phyloP scores from a whole-genome alignment of 192 early-diverging fungal genomes.

The Pecoramyces ruminantium region DNA sequence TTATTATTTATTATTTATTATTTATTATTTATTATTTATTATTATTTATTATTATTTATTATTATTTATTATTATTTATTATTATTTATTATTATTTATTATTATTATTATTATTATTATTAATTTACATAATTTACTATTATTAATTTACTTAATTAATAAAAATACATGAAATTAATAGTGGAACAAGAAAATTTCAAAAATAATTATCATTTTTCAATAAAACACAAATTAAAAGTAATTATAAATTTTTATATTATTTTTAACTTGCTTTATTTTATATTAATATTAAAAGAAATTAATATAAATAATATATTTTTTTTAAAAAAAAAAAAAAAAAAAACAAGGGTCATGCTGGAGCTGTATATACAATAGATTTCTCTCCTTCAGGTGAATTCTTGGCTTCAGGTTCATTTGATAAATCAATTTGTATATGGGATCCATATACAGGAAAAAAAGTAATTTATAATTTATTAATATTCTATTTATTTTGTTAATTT shows the following conservation, averaged over 20 bases:
- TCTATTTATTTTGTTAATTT: no score
- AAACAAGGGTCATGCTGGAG: slow-evolving; percentile 65
- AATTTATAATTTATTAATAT: no score
- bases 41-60: no score
- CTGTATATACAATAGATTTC: slow-evolving; percentile 79
- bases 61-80: no score
- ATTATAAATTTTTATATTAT: not conserved
- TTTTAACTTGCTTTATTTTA: no score
- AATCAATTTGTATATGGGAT: slow-evolving; percentile 84
- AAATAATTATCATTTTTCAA: slow-evolving; percentile 34
- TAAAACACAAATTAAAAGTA: slow-evolving; percentile 51
- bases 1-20: no score
- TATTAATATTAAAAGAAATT: not conserved
- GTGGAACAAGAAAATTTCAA: slow-evolving; percentile 11
- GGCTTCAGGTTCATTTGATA: slow-evolving; percentile 87
- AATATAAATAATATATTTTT: not conserved
- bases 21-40: no score
- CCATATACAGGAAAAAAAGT: slow-evolving; percentile 49
- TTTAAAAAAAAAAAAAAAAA: not conserved
- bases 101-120: no score
- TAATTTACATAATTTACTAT: no score
- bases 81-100: no score
- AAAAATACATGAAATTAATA: no score
- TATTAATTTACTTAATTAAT: no score
- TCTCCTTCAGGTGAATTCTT: slow-evolving; percentile 65